Base-by-base conservation (phyloP, 2,329 filamentous ascomycete genomes). In the Botrytis paeoniae region DNA sequence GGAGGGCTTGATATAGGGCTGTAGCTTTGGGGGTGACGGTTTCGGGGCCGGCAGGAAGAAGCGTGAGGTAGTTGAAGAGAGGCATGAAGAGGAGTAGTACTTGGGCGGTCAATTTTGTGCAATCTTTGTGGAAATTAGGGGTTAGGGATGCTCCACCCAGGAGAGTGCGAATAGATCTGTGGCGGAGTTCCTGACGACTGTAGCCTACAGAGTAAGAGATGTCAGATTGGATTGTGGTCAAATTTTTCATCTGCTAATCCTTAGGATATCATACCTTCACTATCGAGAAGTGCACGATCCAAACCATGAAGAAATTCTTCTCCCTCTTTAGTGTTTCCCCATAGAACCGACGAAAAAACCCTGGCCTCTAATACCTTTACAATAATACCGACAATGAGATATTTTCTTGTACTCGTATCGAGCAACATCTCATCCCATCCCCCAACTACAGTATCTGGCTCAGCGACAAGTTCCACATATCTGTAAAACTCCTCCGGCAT, bases 91-190 rank as follows among this genome's bases (percentile, higher is more conserved):
- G 70, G 14, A 84, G 78, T 14, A 84, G 82, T 74, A 87, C 83
- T 76, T 86, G 85, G 64, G 86, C 86, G 60, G 85, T 85, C 45
- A 87, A 82, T 73, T 84, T 85, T 73, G 86, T 83, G 1, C 85
- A 84, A 69, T 85, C 84, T 12, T 82, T 81, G 69, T 84, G 82
- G 74, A 86, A 80, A 57, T 75, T 43, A 1, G 72, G 41, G 1
- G 79, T 78, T 61, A 77, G 69, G 16, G 77, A 57, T 14, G 69
- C 37, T 25, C 29, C 22, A 3, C 73, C 70, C 16, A 80, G 48
- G 43, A 80, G 72, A 18, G 73, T 74, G 18, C 77, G 75, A 41
- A 74, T 71, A 2, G 73, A 74, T 60, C 75, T 45, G 9, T 76
- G 43, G 57, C 78, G 77, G 16, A 79, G 70, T 4, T 51, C 39